Base-by-base conservation (phyloP, 179 eudicot genomes). In the Spinacia oleracea region DNA sequence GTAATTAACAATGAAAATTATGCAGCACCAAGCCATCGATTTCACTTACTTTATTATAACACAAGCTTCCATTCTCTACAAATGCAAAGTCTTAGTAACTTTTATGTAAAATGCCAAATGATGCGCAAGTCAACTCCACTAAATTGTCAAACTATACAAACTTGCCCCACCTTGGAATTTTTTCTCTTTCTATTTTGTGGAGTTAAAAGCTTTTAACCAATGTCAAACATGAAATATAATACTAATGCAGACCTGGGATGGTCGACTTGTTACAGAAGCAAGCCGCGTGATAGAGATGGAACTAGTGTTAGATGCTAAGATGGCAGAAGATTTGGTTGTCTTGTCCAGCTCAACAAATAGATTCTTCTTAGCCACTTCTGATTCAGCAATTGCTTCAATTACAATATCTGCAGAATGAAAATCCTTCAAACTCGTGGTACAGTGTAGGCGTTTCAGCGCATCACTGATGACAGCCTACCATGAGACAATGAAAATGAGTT, bases 241-340 rank as follows among this genome's bases (percentile, higher is more conserved):
- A 43, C 31, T 55, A 32, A 58, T 15, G 40, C 84, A 66, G 46
- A 84, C 98, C 97, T 93, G 91, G 27, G 74, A 56, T 21, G 97
- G 92, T 55, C 97, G 88, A 48, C 77, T 87, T 45, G 98, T 92
- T 43, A 84, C 89, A 80, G 97, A 79, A 70, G 93, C 98, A 71
- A 93, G 82, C 51, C 97, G 88, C 38, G 97, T 89, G 55, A 93
- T 92, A 60, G 98, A 92, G 79, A 93, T 92, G 18, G 98, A 93
- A 75, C 98, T 93, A 1, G 97, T 93, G 81, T 93, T 93, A 42
- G 97, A 92, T 60, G 98, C 95, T 81, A 93, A 87, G 77, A 93
- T 92, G 68, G 95, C 87, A 38, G 97, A 90, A 29, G 68, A 71
- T 82, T 90, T 92, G 31, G 87, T 82, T 71, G 82, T 90, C 74